These are phyloP conservation scores for Entoloma clypeatum DNA, from an alignment of 1,284 basidiomycete genomes.

Conservation along the genomic window DNA sequence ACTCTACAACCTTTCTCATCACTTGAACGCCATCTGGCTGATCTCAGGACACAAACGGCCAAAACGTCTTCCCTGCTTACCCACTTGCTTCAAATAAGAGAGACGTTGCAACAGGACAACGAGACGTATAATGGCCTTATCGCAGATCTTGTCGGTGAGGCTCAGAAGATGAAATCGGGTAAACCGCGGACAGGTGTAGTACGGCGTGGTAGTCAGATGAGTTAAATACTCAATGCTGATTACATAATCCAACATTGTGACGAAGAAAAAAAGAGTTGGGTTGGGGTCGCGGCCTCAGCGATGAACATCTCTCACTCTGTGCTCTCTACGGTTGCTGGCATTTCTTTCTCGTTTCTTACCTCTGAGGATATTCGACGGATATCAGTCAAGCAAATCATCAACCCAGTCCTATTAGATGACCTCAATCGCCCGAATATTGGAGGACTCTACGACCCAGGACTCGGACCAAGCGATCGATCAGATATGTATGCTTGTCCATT, in stretches of 20 bases:
- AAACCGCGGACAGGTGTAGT: slow-evolving; percentile 45
- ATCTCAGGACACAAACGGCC: slow-evolving; percentile 67
- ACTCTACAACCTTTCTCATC: slow-evolving; percentile 63
- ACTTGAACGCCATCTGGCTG: slow-evolving; percentile 63
- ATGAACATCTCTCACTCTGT: slow-evolving; percentile 96
- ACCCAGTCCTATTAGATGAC: slow-evolving; percentile 92
- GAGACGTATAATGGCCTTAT: slow-evolving; percentile 82
- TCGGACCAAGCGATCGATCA: slow-evolving; percentile 84
- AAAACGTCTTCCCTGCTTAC: slow-evolving; percentile 73
- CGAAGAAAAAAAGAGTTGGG: slow-evolving; percentile 20
- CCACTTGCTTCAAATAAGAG: slow-evolving; percentile 77
- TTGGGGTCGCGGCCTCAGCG: slow-evolving; percentile 11
- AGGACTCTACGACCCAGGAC: slow-evolving; percentile 93
- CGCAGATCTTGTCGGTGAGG: slow-evolving; percentile 77
- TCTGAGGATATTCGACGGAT: slow-evolving; percentile 90
- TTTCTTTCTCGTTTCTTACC: slow-evolving; percentile 95
- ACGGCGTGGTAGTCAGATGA: slow-evolving; percentile 50
- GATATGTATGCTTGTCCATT: slow-evolving; percentile 72
- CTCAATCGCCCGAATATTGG: slow-evolving; percentile 89
- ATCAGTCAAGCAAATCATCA: slow-evolving; percentile 96
- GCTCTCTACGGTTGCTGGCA: slow-evolving; percentile 76
- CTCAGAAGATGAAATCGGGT: slow-evolving; percentile 71
- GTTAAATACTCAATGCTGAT: slow-evolving; percentile 18
- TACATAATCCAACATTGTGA: slow-evolving; percentile 12
- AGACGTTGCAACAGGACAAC: slow-evolving; percentile 83